A percentile compares a stretch with the other conserved stretches of the same genome.
Evolutionary conservation across 148 eudicot species (phyloP).

Genomic region (Selenicereus undatus): DNA sequence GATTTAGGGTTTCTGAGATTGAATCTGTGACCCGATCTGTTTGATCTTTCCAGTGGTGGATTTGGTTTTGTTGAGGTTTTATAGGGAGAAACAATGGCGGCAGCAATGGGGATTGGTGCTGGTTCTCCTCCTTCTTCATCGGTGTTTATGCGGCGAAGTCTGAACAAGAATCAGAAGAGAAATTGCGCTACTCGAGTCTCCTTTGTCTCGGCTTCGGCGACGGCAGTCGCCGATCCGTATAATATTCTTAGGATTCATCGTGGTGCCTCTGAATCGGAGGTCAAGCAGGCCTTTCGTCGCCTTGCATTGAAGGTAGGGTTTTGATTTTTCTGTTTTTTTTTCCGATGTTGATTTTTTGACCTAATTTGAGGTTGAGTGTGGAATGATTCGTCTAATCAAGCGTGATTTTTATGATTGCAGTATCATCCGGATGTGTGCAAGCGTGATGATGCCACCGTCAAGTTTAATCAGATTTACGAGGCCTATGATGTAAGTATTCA

Average conservation of each 20-base stretch:
- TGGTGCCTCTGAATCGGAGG: conserved; percentile 79
- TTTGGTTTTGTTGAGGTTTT: background rate
- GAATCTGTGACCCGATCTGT: background rate
- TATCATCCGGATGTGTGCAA: conserved; percentile 95
- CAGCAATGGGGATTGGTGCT: conserved; percentile 18
- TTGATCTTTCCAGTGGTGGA: background rate
- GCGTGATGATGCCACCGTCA: conserved; percentile 54
- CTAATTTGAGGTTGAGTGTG: background rate
- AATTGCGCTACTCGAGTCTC: conserved; percentile 8
- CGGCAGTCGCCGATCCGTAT: conserved; percentile 53
- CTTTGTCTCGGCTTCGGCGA: conserved; percentile 24
- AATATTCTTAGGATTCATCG: conserved; percentile 55
- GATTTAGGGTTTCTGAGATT: background rate
- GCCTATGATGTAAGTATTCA: conserved; percentile 69
- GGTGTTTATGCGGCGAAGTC: background rate
- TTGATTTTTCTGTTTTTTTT: background rate
- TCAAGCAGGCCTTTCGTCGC: conserved; percentile 73
- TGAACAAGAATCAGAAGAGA: background rate
- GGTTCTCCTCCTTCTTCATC: conserved; percentile 7
- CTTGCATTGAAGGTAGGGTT: conserved; percentile 73
- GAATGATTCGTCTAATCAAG: background rate
- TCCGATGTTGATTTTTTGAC: background rate
- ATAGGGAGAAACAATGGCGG: conserved; percentile 22
- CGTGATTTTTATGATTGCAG: conserved; percentile 34
- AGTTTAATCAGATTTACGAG: conserved; percentile 74